Conservation (phyloP, 192 early-diverging fungal genomes). For the Thoreauomyces humboldtii region DNA sequence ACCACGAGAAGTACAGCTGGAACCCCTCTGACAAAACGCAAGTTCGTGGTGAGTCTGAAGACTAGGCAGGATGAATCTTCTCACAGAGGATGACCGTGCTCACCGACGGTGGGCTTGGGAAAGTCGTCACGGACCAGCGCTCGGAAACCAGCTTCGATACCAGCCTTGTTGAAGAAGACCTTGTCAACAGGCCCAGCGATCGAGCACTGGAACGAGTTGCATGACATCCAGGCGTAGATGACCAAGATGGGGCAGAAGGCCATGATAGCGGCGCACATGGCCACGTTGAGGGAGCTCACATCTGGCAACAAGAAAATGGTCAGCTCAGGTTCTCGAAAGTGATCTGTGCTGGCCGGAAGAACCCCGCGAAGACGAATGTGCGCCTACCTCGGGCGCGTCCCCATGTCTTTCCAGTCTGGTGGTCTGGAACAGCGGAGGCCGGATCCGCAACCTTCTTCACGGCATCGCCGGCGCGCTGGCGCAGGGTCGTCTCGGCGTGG, state of each 20-base stretch:
- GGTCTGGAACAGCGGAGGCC: slow-evolving; percentile 4
- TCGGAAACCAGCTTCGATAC: slow-evolving; percentile 6
- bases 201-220: slow-evolving; percentile 64
- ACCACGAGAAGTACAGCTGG: slow-evolving; percentile 62
- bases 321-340: background rate
- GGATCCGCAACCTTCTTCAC: slow-evolving; percentile 8
- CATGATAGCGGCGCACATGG: slow-evolving; percentile 56
- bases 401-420: slow-evolving; percentile 64
- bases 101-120: slow-evolving; percentile 42
- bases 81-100: too few relatives aligned
- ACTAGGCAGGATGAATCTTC: slow-evolving; percentile 3
- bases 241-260: slow-evolving; percentile 63
- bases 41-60: too few relatives aligned
- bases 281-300: slow-evolving; percentile 43
- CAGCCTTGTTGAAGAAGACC: slow-evolving; percentile 11
- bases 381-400: slow-evolving; percentile 68
- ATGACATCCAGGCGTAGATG: slow-evolving; percentile 66
- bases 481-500: slow-evolving; percentile 1
- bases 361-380: background rate
- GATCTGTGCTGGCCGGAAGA: too few relatives aligned
- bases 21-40: slow-evolving; percentile 56
- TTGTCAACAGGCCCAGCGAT: slow-evolving; percentile 53
- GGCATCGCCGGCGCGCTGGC: slow-evolving; percentile 18
- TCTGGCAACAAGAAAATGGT: slow-evolving; percentile 15
- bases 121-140: slow-evolving; percentile 32